Conservation (phyloP, 495 filamentous ascomycete genomes). For the Penicillium paradoxum region DNA sequence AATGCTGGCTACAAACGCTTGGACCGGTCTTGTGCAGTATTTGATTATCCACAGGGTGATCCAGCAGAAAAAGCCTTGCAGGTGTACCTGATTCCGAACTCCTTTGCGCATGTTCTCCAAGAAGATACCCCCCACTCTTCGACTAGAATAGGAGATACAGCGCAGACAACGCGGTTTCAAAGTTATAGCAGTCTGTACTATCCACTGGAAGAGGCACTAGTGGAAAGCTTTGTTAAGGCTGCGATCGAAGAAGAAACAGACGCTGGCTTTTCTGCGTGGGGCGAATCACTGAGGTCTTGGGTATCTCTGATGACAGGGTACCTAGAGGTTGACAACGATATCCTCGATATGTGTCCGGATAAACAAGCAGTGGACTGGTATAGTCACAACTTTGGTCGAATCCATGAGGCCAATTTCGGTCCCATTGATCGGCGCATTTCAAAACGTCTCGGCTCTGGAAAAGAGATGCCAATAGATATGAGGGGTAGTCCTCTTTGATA, state of each 20-base stretch:
- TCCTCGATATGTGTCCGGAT: slow-evolving; percentile 17
- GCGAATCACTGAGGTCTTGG: not conserved
- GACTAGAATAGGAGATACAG: not conserved
- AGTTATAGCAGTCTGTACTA: not conserved
- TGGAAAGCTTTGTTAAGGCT: not conserved
- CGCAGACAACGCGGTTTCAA: slow-evolving; percentile 1
- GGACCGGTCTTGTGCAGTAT: slow-evolving; percentile 16
- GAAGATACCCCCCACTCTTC: not conserved
- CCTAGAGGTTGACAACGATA: slow-evolving; percentile 2
- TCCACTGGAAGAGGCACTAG: not conserved
- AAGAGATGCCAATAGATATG: slow-evolving; percentile 20
- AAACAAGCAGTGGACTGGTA: slow-evolving; percentile 16
- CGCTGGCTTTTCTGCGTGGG: not conserved
- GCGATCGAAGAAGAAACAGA: not conserved
- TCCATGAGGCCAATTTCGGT: slow-evolving; percentile 9
- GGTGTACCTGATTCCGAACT: slow-evolving; percentile 18
- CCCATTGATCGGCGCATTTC: slow-evolving; percentile 15
- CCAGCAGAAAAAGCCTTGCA: slow-evolving; percentile 13
- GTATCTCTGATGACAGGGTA: not conserved
- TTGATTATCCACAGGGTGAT: slow-evolving; percentile 16
- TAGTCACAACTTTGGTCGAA: slow-evolving; percentile 9
- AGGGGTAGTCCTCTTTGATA: slow-evolving; percentile 16
- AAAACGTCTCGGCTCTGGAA: slow-evolving; percentile 20
- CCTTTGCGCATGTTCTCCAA: slow-evolving; percentile 6
- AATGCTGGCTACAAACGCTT: slow-evolving; percentile 20